These are phyloP conservation scores for Diaporthe amygdali DNA, from an alignment of 2,329 filamentous ascomycete genomes.

Conservation along the genomic window DNA sequence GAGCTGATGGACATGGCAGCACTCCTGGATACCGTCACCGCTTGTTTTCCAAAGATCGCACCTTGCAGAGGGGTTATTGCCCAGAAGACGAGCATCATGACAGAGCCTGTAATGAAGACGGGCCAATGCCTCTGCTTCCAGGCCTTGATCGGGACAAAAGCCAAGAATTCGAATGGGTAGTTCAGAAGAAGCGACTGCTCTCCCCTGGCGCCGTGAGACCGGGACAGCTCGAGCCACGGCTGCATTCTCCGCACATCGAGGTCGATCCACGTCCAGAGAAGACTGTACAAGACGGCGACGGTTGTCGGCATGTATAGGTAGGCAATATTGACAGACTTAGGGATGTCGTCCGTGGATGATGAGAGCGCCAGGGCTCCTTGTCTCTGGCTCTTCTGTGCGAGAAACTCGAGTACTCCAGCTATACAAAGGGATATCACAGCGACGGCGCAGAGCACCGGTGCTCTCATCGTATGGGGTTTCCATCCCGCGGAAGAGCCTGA, in stretches of 20 bases:
- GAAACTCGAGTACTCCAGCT: conserved; percentile 48
- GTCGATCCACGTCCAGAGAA: conserved; percentile 65
- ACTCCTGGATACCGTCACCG: conserved; percentile 30
- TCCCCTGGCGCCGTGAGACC: conserved; percentile 44
- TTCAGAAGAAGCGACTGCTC: conserved; percentile 54
- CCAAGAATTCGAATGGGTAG: conserved; percentile 53
- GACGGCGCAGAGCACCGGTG: conserved; percentile 43
- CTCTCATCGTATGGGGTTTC: conserved; percentile 43
- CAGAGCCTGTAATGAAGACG: conserved; percentile 51
- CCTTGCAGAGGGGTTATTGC: conserved; percentile 59
- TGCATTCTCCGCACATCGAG: conserved; percentile 64
- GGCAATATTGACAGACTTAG: conserved; percentile 38
- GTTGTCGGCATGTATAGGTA: conserved; percentile 62
- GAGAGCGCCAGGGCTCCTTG: conserved; percentile 47
- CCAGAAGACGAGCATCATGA: conserved; percentile 59
- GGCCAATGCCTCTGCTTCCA: conserved; percentile 54
- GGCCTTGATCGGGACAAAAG: conserved; percentile 37
- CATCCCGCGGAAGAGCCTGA: conserved; percentile 33
- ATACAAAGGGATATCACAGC: conserved; percentile 43
- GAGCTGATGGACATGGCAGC: conserved; percentile 18
- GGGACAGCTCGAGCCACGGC: conserved; percentile 64
- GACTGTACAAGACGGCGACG: conserved; percentile 58
- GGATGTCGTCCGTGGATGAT: conserved; percentile 35
- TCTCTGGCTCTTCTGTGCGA: conserved; percentile 44
- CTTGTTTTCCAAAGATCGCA: conserved; percentile 53